phyloP scores from a whole-genome alignment of 2,329 filamentous ascomycete species.

The Neurospora crassa region DNA sequence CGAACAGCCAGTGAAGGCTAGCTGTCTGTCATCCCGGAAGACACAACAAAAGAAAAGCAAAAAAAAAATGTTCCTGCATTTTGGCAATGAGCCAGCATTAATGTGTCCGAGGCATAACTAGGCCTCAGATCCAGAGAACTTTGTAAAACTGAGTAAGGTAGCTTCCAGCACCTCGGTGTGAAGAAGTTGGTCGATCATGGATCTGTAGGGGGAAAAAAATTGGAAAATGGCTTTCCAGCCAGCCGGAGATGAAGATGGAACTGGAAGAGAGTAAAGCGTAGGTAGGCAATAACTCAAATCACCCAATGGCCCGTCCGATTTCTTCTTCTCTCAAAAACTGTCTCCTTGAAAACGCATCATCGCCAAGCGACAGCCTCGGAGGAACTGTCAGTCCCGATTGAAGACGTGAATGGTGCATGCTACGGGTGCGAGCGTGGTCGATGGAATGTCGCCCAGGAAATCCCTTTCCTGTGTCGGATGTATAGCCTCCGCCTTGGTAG shows the following conservation, averaged over 20 bases:
- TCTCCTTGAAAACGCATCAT: slow-evolving; percentile 40
- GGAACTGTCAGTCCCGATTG: slow-evolving; percentile 35
- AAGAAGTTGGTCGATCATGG: not conserved
- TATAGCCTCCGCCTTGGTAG: not conserved
- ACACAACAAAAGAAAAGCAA: not conserved
- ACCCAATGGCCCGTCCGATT: slow-evolving; percentile 48
- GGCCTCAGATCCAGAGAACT: not conserved
- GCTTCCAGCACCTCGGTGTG: not conserved
- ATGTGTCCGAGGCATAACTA: not conserved
- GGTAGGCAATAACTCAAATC: slow-evolving; percentile 15
- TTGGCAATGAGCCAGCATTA: not conserved
- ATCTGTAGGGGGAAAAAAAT: not conserved
- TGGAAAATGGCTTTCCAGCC: not conserved
- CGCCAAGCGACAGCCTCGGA: slow-evolving; percentile 34
- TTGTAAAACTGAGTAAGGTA: not conserved
- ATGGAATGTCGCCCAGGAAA: slow-evolving; percentile 26
- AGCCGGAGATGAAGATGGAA: not conserved
- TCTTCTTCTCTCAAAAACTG: slow-evolving; percentile 35
- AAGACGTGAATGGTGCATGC: slow-evolving; percentile 27
- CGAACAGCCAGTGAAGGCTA: not conserved
- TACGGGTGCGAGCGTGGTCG: slow-evolving; percentile 17
- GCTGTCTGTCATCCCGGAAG: not conserved
- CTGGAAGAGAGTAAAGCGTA: not conserved
- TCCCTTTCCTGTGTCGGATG: slow-evolving; percentile 13
- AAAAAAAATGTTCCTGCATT: not conserved